A percentile compares a stretch with the other conserved stretches of the same genome.
Evolutionary conservation across 257 asterid species (phyloP).

Genomic region (Petunia secreta): DNA sequence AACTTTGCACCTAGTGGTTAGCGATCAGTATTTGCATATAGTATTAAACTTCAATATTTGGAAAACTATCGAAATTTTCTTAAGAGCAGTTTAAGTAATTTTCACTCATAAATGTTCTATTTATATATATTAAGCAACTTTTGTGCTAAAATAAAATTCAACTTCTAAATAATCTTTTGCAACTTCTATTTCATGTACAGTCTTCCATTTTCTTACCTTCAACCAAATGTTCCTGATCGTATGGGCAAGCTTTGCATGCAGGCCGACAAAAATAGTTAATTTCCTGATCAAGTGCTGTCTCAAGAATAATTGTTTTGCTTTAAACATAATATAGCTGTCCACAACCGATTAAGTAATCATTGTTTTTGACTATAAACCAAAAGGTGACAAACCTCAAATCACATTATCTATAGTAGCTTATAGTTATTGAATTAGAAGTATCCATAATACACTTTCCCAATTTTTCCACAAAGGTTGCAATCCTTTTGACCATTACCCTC

Average conservation of each 20-base stretch:
- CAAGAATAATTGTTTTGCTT: not conserved
- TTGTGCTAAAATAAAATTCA: too few species aligned
- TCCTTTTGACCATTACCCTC: conserved; percentile 37
- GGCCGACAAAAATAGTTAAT: not conserved
- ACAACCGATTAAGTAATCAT: conserved; percentile 32
- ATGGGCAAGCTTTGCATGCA: not conserved
- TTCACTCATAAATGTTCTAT: too few species aligned
- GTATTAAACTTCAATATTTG: too few species aligned
- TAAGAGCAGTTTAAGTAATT: too few species aligned
- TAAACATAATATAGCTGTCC: conserved; percentile 28
- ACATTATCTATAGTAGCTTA: conserved; percentile 4
- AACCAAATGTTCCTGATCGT: too few species aligned
- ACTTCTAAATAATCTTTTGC: too few species aligned
- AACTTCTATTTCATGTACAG: too few species aligned
- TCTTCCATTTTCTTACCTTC: too few species aligned
- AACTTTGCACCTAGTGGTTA: too few species aligned
- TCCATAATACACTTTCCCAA: conserved; percentile 8
- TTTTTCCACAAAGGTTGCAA: conserved; percentile 30
- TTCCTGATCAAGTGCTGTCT: conserved; percentile 16
- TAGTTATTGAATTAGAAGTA: conserved; percentile 2
- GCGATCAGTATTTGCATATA: too few species aligned
- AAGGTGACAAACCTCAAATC: conserved; percentile 26
- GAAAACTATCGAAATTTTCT: too few species aligned
- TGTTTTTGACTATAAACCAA: conserved; percentile 33
- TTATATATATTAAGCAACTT: too few species aligned